These are phyloP conservation scores for Albophoma yamanashiensis DNA, from an alignment of 2,329 filamentous ascomycete species.

Conservation along the genomic window DNA sequence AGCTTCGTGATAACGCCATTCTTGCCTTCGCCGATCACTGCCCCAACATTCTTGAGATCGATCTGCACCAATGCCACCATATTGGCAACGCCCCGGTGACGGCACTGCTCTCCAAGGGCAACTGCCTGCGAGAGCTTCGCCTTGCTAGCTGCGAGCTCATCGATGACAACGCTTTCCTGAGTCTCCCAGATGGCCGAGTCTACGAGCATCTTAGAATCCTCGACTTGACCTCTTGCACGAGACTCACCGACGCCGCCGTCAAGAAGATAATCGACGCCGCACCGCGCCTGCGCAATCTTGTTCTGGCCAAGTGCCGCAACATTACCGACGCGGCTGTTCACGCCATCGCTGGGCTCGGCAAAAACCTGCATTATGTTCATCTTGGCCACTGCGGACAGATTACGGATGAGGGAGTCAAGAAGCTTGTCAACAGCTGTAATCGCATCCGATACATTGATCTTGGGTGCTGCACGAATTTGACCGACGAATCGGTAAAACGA, in stretches of 20 bases:
- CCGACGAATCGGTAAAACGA: conserved; percentile 75
- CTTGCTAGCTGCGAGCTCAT: conserved; percentile 78
- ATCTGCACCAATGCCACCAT: conserved; percentile 74
- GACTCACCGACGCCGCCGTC: conserved; percentile 77
- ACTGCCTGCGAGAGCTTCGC: conserved; percentile 80
- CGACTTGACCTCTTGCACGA: conserved; percentile 80
- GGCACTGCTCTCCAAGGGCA: conserved; percentile 65
- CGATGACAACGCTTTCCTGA: conserved; percentile 78
- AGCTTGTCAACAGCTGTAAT: conserved; percentile 76
- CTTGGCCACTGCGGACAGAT: conserved; percentile 88
- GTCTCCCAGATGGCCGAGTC: conserved; percentile 54
- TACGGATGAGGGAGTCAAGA: conserved; percentile 79
- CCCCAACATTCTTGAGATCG: conserved; percentile 90
- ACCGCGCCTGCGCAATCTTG: conserved; percentile 81
- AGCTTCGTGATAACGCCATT: conserved; percentile 73
- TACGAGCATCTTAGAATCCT: conserved; percentile 89
- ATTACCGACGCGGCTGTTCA: conserved; percentile 84
- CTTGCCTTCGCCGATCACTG: conserved; percentile 80
- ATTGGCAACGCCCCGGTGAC: conserved; percentile 80
- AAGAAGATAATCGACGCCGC: conserved; percentile 80
- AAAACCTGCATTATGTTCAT: conserved; percentile 95
- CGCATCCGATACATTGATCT: conserved; percentile 95
- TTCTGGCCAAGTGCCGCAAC: conserved; percentile 86
- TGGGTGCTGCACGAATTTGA: conserved; percentile 85
- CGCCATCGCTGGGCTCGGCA: conserved; percentile 80